Percentiles rank a stretch among this genome's conserved stretches.
These are phyloP conservation scores for Scytalidium lignicola DNA, from an alignment of 2,329 filamentous ascomycete species.

Conservation along the genomic window DNA sequence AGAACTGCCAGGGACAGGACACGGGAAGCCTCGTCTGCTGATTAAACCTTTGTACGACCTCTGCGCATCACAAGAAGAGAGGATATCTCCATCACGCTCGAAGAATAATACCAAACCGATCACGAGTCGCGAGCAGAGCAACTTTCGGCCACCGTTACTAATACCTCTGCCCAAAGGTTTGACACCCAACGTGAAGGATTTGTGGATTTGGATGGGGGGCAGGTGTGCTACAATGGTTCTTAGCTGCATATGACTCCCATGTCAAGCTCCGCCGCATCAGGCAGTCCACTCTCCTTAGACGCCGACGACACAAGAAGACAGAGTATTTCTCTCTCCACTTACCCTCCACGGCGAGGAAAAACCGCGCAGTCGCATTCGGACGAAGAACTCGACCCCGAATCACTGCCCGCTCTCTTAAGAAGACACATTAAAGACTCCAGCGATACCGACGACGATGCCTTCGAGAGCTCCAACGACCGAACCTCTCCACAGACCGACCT, in stretches of 20 bases:
- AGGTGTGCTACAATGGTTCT: neutral
- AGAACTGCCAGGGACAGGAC: neutral
- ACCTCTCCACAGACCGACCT: slow-evolving; percentile 4
- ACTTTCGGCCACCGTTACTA: neutral
- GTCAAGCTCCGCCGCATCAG: slow-evolving; percentile 4
- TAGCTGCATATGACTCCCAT: slow-evolving; percentile 7
- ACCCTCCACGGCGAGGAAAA: neutral
- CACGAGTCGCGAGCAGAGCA: too few species aligned
- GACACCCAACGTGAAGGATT: neutral
- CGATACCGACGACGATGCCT: slow-evolving; percentile 12
- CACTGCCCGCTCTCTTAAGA: slow-evolving; percentile 19
- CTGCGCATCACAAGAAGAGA: too few species aligned
- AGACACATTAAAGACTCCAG: slow-evolving; percentile 12
- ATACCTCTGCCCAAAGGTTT: neutral
- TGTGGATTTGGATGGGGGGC: neutral
- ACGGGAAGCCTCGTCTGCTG: neutral
- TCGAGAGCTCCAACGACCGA: slow-evolving; percentile 8
- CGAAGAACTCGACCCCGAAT: slow-evolving; percentile 23
- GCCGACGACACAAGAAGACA: neutral
- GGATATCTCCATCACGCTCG: too few species aligned
- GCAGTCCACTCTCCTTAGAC: neutral
- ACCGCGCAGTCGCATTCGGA: slow-evolving; percentile 8
- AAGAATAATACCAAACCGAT: too few species aligned
- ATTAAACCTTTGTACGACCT: neutral
- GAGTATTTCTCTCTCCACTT: neutral